Base-by-base conservation (phyloP, 2,329 filamentous ascomycete genomes). In the Beauveria caledonica region DNA sequence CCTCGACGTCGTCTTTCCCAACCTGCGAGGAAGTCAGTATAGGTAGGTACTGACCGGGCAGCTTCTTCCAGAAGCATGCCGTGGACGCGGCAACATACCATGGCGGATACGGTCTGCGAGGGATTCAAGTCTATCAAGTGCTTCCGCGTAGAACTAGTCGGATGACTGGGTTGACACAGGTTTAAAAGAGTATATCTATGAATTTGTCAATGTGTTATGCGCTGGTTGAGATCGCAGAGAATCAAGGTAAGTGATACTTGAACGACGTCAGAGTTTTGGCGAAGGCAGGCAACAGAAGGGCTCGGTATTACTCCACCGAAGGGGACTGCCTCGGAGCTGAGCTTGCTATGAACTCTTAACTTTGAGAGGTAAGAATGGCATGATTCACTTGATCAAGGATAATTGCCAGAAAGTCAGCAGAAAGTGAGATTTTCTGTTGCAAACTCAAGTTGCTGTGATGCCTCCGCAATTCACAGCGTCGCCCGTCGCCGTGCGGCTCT, bases 1-100 rank as follows among this genome's bases (percentile, higher is more conserved):
- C 82, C 62, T 83, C 83, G 40, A 95, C 73, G 71, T 92, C 90
- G 68, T 89, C 81, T 67, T 90, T 85, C 15, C 87, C 72, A 13
- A 65, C 62, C 55, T 65, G 54, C 62, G n/a, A 33, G 21, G 48
- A 5, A 52, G n/a, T 61, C 21, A 57, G 58, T n/a, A n/a, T n/a
- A n/a, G n/a, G n/a, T n/a, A 36, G 33, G 33, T 15, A 51, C 21
- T 44, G 36, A 39, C 21, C 3, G 5, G 19, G 9, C 7, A 5
- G 48, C 21, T 17, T 17, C 7, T 17, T n/a, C 17, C n/a, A 19
- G 3, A 25, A 11, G 17, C 49, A 11, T 39, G 23, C 49, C 13
- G 23, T 52, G 49, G 33, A 36, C 33, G 33, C 11, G 11, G 9
- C 11, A 5, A 39, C 54, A 8, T 40, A 57, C 54, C 54, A 57